Base-by-base conservation (phyloP, 1,284 basidiomycete genomes). In the Heterobasidion irregulare region DNA sequence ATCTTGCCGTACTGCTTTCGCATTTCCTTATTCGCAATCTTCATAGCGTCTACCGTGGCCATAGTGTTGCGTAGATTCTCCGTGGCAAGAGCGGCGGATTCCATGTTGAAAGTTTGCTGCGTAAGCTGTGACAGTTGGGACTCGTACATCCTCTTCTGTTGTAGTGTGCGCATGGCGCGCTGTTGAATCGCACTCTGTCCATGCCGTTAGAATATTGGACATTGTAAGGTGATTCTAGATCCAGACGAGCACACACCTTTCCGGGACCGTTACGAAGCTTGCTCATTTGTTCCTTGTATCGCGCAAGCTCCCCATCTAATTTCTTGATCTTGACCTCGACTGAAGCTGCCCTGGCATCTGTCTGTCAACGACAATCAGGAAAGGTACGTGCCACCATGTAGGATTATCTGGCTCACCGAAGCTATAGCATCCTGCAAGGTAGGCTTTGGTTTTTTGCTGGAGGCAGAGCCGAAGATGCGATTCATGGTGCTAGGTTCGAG, bases 41-140 rank as follows among this genome's bases (percentile, higher is more conserved):
- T 86, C 95, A 99, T 98, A 6, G 94, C 97, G 65, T 98, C 94
- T 19, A 99, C 87, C 0, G 97, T 99, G n/a, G 94, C 96, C 97
- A 99, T 99, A 64, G 97, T 99, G 68, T 98, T 99, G 59, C 94
- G 84, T 63, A 99, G 73, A 71, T 99, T 99, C 72, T 99, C 97
- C 4, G 96, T 98, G 15, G 94, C 89, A 70, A 99, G 86, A 9
- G 90, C 84, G 26, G 96, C 91, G 59, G 93, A 95, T 74, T 99
- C 96, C 93, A 99, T 99, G 72, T 99, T 99, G 77, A 94, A 99
- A 19, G 92, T 88, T 71, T 99, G 97, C 69, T 99, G 97, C 50
- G 90, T 79, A 12, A 99, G 79, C 70, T 98, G 94, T 8, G 83
- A 79, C 41, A 98, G 80, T 70, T 99, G 97, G 13, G 76, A 76